These are phyloP conservation scores for Coemansia sp. DNA, from an alignment of 192 early-diverging fungal genomes.

Conservation along the genomic window DNA sequence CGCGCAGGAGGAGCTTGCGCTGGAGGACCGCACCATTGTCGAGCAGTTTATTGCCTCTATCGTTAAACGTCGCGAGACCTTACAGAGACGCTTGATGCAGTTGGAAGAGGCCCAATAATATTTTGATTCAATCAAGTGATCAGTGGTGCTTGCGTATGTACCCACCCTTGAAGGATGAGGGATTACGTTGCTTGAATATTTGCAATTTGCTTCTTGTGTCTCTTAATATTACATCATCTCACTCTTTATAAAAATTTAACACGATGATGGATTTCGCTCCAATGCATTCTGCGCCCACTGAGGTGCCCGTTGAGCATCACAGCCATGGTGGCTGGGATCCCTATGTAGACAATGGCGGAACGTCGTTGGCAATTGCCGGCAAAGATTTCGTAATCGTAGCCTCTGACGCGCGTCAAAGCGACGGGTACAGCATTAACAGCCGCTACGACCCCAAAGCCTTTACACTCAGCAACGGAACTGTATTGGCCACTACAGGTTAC, in stretches of 20 bases:
- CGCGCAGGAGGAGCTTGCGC: slow-evolving; percentile 30
- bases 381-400: slow-evolving; percentile 92
- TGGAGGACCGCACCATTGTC: slow-evolving; percentile 51
- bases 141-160: slow-evolving; percentile 19
- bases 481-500: slow-evolving; percentile 86
- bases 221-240: not conserved
- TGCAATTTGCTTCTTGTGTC: not conserved
- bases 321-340: slow-evolving; percentile 74
- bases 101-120: slow-evolving; percentile 5
- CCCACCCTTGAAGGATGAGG: not conserved
- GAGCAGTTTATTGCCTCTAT: slow-evolving; percentile 54
- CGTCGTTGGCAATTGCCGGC: slow-evolving; percentile 91
- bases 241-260: slow-evolving; percentile 6
- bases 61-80: slow-evolving; percentile 50
- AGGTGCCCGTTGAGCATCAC: slow-evolving; percentile 34
- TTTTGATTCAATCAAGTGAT: not conserved
- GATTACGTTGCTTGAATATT: not conserved
- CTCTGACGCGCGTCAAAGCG: slow-evolving; percentile 94
- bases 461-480: slow-evolving; percentile 81
- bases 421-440: slow-evolving; percentile 95
- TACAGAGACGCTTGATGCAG: slow-evolving; percentile 43
- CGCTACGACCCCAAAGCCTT: slow-evolving; percentile 91
- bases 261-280: slow-evolving; percentile 29
- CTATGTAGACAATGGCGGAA: slow-evolving; percentile 91
- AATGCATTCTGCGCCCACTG: slow-evolving; percentile 12